These are phyloP conservation scores for Syncephalastrum racemosum DNA, from an alignment of 371 early-diverging fungal genomes.

Conservation along the genomic window DNA sequence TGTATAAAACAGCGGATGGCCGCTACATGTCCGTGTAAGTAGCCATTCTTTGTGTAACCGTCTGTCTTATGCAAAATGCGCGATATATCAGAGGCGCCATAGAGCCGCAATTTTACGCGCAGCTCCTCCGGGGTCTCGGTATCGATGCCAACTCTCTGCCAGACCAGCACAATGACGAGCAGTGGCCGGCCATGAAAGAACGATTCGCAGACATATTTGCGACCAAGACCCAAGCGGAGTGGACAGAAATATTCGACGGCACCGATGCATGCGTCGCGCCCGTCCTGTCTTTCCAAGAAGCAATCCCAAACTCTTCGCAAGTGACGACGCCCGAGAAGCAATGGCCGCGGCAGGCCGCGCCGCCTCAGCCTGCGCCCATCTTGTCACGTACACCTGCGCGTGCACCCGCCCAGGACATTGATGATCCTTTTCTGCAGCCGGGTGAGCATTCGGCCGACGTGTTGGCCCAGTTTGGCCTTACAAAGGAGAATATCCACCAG, in stretches of 20 bases:
- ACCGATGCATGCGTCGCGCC: conserved; percentile 78
- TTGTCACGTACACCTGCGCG: conserved; percentile 62
- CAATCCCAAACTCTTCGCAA: conserved; percentile 20
- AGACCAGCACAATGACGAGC: conserved; percentile 49
- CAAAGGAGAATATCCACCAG: conserved; percentile 10
- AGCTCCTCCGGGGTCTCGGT: conserved; percentile 54
- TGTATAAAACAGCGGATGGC: conserved; percentile 70
- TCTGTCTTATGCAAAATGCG: too few relatives aligned
- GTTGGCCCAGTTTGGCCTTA: conserved; percentile 55
- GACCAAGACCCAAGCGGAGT: conserved; percentile 64
- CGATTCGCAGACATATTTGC: conserved; percentile 53
- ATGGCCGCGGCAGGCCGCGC: conserved; percentile 37
- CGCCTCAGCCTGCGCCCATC: conserved; percentile 61
- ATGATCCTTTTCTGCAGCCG: conserved; percentile 39
- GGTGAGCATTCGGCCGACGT: conserved; percentile 60
- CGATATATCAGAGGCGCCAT: conserved; percentile 58
- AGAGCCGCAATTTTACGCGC: conserved; percentile 69
- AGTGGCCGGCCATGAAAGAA: conserved; percentile 58
- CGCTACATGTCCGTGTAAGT: conserved; percentile 69
- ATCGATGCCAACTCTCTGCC: conserved; percentile 47
- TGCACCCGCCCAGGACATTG: conserved; percentile 7
- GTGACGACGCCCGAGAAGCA: conserved; percentile 9
- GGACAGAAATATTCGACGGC: conserved; percentile 64
- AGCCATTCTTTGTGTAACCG: too few relatives aligned
- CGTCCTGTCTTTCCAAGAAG: conserved; percentile 56